Base-by-base conservation (phyloP, 2,329 filamentous ascomycete genomes). In the Pseudogymnoascus sp. region DNA sequence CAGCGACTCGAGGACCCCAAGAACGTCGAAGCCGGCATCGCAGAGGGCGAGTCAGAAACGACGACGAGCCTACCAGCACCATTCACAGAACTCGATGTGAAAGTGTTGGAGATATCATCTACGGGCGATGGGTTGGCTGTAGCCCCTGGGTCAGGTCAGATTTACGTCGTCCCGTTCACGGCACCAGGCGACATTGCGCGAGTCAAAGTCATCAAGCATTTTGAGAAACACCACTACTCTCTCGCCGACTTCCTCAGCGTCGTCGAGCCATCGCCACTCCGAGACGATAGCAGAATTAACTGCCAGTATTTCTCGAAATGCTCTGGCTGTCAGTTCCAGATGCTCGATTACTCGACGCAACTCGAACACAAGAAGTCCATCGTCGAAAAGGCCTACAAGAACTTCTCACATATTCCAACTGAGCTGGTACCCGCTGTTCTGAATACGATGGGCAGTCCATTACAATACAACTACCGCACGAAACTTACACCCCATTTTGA, bases 401-500 rank as follows among this genome's bases (percentile, higher is more conserved):
- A 96, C 78, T 99, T 97, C 77, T 96, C 93, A 13, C 86, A 91
- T 65, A 81, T 99, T 6, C 82, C 89, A 0, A 84, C 89, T 0
- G 86, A 89, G 64, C 79, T 89, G 19, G 80, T 97, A 1, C 95
- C 95, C 1, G 72, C 82, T 2, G 83, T 97, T 63, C 83, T 82
- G 60, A 89, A 96, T 67, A 99, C 95, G 7, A 92, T 97, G 70
- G 90, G 89, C 59, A 96, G 91, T 44, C 95, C 95, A 2, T 76
- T 96, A 66, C 88, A 96, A 76, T 97, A 96, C 75, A 90, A 88
- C 63, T 99, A 99, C 79, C 86, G 95, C 62, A 99, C 95, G 19
- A 99, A 99, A 77, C 82, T 99, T 68, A 99, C 95, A 17, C 95
- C 95, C 29, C 95, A 99, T 76, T 99, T 97, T 73, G 89, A 96